phyloP scores from a whole-genome alignment of 2,329 filamentous ascomycete species.

The Anisogramma anomala region DNA sequence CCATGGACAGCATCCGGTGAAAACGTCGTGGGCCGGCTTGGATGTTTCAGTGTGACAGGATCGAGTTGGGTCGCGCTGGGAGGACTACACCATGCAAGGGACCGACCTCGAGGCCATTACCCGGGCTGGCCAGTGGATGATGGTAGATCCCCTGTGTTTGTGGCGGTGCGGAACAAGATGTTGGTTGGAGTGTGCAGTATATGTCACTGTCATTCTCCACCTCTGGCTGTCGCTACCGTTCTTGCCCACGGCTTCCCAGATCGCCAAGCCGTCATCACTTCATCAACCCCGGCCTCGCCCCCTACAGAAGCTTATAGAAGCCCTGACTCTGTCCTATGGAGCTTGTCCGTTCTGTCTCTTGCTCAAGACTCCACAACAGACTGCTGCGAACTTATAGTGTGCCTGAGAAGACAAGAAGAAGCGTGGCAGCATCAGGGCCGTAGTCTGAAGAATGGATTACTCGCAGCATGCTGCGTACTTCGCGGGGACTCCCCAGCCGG shows the following conservation, averaged over 20 bases:
- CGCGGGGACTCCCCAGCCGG: constrained; percentile 34
- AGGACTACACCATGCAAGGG: no score
- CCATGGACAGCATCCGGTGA: no score
- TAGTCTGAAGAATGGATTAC: constrained; percentile 36
- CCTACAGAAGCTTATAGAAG: no score
- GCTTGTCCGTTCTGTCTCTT: neutral
- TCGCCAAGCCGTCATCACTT: neutral
- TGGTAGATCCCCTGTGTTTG: neutral
- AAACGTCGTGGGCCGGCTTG: no score
- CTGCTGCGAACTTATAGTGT: neutral
- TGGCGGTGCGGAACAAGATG: neutral
- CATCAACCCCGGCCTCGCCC: neutral
- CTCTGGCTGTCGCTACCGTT: neutral
- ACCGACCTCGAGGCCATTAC: no score
- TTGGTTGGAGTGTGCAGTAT: neutral
- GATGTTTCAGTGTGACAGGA: no score
- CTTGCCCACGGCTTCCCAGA: neutral
- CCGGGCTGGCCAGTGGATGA: no score
- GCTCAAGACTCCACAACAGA: neutral
- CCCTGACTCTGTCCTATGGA: neutral
- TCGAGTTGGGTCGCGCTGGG: no score
- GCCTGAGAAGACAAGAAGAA: neutral
- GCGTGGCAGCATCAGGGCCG: neutral
- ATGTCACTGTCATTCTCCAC: constrained; percentile 1
- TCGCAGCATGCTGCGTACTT: constrained; percentile 38